Evolutionary conservation across 495 filamentous ascomycete genomes (phyloP).

Genomic region (Tuber aestivum): DNA sequence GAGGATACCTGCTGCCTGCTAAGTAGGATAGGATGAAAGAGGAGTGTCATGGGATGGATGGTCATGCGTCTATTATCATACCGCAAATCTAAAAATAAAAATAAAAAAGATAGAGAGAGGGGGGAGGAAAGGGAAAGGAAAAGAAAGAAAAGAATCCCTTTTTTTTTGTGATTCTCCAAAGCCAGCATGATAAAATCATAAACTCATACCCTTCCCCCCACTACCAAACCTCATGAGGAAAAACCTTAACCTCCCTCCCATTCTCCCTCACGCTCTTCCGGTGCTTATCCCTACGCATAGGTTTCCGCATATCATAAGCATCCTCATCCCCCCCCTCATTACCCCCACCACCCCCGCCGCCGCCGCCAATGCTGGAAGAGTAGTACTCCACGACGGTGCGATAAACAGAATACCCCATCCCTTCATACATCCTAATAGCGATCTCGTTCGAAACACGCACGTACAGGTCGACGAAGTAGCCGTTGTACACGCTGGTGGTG

Average conservation of each 20-base stretch:
- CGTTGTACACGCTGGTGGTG: conserved; percentile 65
- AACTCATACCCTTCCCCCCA: not conserved
- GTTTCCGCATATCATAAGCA: conserved; percentile 79
- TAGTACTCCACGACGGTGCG: conserved; percentile 87
- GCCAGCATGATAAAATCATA: conserved; percentile 6
- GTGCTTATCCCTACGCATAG: conserved; percentile 74
- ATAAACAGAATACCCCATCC: conserved; percentile 84
- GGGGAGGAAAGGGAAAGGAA: not conserved
- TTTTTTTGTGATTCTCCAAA: not conserved
- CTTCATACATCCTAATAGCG: conserved; percentile 79
- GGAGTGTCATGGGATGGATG: not conserved
- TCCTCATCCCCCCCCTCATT: conserved; percentile 17
- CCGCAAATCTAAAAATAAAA: not conserved
- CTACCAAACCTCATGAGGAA: conserved; percentile 76
- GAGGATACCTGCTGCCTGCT: not conserved
- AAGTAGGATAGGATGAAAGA: not conserved
- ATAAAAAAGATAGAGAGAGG: not conserved
- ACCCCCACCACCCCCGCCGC: conserved; percentile 59
- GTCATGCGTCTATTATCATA: not conserved
- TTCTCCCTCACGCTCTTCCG: conserved; percentile 70
- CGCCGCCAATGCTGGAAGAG: conserved; percentile 54
- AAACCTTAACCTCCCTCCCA: conserved; percentile 73
- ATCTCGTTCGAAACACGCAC: conserved; percentile 81
- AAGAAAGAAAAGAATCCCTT: not conserved
- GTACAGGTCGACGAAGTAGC: conserved; percentile 95